Evolutionary conservation across 2,329 filamentous ascomycete species (phyloP).

Genomic region (Trichoderma guizhouense): DNA sequence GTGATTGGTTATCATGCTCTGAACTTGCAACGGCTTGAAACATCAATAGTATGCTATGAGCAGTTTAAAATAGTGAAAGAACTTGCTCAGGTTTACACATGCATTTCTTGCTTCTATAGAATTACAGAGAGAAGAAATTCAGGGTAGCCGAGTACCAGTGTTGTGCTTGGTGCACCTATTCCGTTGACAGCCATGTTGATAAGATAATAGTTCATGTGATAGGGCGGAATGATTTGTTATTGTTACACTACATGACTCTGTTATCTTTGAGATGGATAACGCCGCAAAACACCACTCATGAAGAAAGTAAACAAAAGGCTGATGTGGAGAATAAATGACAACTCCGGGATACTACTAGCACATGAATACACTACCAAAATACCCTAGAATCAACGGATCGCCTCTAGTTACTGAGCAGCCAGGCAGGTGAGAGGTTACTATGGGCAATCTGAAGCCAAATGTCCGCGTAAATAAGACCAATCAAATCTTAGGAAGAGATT

Average conservation of each 20-base stretch:
- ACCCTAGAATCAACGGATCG: not conserved
- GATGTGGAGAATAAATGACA: not conserved
- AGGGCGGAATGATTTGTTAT: not conserved
- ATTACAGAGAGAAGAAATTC: not conserved
- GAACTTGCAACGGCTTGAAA: not conserved
- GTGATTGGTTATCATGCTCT: not conserved
- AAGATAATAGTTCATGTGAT: not conserved
- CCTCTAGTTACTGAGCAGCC: not conserved
- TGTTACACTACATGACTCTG: not conserved
- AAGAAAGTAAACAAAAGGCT: not conserved
- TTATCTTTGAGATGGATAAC: not conserved
- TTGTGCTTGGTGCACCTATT: not conserved
- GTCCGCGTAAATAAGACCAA: not conserved
- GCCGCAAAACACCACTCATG: not conserved
- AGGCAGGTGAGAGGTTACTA: not conserved
- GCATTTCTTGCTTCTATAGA: not conserved
- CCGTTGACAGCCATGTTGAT: not conserved
- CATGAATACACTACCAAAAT: not conserved
- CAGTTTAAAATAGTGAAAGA: not conserved
- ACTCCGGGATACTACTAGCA: not conserved
- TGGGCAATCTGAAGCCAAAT: not conserved
- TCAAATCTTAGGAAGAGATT: not conserved
- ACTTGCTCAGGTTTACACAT: not conserved
- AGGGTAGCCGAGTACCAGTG: not conserved
- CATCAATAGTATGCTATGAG: not conserved